phyloP scores from a whole-genome alignment of 257 asterid species.

The Coffea eugenioides region DNA sequence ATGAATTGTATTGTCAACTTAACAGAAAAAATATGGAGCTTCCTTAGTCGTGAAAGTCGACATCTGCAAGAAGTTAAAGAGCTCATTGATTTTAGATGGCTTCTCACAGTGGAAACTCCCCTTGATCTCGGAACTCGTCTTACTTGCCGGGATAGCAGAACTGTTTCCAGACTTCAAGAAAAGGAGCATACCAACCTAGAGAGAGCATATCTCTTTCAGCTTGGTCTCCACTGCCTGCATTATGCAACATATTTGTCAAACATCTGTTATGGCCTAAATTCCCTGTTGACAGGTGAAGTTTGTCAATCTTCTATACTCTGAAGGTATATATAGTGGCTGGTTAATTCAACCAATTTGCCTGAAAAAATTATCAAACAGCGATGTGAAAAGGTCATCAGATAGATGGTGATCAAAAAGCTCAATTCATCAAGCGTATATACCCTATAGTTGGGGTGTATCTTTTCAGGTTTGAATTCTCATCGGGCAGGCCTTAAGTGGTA shows the following conservation, averaged over 20 bases:
- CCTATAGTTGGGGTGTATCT: too few species aligned
- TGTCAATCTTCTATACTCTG: background rate
- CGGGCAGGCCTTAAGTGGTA: too few species aligned
- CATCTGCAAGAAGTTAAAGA: conserved; percentile 40
- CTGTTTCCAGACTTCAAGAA: conserved; percentile 11
- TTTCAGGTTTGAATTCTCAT: too few species aligned
- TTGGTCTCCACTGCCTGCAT: conserved; percentile 49
- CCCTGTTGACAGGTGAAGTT: conserved; percentile 13
- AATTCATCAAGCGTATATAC: too few species aligned
- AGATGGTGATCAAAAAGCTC: too few species aligned
- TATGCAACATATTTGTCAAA: conserved; percentile 49
- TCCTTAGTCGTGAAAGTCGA: conserved; percentile 33
- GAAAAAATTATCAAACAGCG: too few species aligned
- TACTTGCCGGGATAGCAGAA: background rate
- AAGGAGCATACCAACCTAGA: conserved; percentile 12
- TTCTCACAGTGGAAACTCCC: conserved; percentile 19
- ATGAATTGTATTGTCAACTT: conserved; percentile 33
- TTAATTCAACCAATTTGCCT: background rate
- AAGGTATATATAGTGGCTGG: background rate
- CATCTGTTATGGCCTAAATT: conserved; percentile 39
- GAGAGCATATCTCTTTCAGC: conserved; percentile 29
- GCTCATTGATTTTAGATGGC: conserved; percentile 46
- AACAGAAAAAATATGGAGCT: conserved; percentile 44
- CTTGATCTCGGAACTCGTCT: conserved; percentile 3
- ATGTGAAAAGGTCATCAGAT: too few species aligned